These are phyloP conservation scores for Pichia norvegensis DNA, from an alignment of 1,139 yeast species.

Conservation along the genomic window DNA sequence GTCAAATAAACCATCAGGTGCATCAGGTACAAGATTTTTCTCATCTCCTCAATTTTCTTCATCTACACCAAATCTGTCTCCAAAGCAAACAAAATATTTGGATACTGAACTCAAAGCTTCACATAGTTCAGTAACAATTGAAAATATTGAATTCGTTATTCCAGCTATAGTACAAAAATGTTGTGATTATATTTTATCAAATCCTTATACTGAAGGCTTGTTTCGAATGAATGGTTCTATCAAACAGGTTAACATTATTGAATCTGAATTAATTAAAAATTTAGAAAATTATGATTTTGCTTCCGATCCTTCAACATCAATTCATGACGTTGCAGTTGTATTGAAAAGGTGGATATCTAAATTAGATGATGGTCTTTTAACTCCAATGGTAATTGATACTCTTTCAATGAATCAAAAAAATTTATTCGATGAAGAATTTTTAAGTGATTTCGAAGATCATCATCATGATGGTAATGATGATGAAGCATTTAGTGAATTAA, in stretches of 20 bases:
- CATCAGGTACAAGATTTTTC: conserved; percentile 6
- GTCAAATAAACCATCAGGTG: background rate
- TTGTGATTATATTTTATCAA: conserved; percentile 21
- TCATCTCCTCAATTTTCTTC: conserved; percentile 12
- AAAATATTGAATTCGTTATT: conserved; percentile 12
- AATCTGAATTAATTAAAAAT: conserved; percentile 12
- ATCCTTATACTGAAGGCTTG: conserved; percentile 26
- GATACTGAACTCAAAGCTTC: conserved; percentile 19
- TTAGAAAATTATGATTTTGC: conserved; percentile 18
- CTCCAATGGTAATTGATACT: conserved; percentile 16
- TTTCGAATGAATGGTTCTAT: conserved; percentile 30
- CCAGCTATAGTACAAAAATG: conserved; percentile 28
- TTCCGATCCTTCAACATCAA: conserved; percentile 14
- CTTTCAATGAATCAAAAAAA: conserved; percentile 5
- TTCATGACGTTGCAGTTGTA: conserved; percentile 31
- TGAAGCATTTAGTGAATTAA: background rate
- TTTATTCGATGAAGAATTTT: conserved; percentile 1
- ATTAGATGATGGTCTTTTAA: conserved; percentile 25
- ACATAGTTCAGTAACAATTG: conserved; percentile 2
- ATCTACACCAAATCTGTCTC: conserved; percentile 11
- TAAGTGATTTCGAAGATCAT: conserved; percentile 10
- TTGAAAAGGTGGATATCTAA: conserved; percentile 30
- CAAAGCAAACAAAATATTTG: conserved; percentile 6
- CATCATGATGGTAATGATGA: background rate
- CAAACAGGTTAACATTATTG: conserved; percentile 26